Evolutionary conservation across 148 eudicot genomes (phyloP).

Genomic region (Pouteria glomerata): DNA sequence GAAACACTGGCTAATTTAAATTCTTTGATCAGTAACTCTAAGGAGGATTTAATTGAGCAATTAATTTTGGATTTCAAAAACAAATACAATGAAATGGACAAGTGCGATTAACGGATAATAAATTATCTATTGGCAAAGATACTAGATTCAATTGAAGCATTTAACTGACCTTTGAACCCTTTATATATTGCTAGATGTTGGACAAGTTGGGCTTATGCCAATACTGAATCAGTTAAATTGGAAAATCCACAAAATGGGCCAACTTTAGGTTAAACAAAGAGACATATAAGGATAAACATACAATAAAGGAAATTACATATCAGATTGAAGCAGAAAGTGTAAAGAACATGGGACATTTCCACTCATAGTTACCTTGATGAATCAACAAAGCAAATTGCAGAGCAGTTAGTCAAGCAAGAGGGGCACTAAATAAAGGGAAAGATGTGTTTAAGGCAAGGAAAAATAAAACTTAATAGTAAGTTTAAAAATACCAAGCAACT

Average conservation of each 20-base stretch:
- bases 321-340: slow-evolving; percentile 8
- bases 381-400: slow-evolving; percentile 81
- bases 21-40: neutral
- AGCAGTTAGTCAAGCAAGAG: slow-evolving; percentile 81
- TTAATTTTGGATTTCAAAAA: slow-evolving; percentile 4
- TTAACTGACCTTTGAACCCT: slow-evolving; percentile 70
- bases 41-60: neutral
- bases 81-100: slow-evolving; percentile 1
- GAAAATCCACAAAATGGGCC: neutral
- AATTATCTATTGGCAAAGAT: neutral
- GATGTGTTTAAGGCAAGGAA: neutral
- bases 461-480: neutral
- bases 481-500: slow-evolving; percentile 2
- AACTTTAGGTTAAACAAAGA: slow-evolving; percentile 8
- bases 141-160: neutral
- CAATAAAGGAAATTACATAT: neutral
- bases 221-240: slow-evolving; percentile 73
- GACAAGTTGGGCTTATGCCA: slow-evolving; percentile 89
- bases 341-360: neutral
- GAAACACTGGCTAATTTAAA: neutral
- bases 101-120: neutral
- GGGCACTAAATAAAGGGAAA: slow-evolving; percentile 45
- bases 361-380: slow-evolving; percentile 57
- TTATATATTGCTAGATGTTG: slow-evolving; percentile 80
- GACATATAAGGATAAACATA: neutral